Percentiles rank a stretch among this genome's conserved stretches.
Conservation (phyloP, 2,329 filamentous ascomycete genomes). For the Mycosphaerelloides madeirae region DNA sequence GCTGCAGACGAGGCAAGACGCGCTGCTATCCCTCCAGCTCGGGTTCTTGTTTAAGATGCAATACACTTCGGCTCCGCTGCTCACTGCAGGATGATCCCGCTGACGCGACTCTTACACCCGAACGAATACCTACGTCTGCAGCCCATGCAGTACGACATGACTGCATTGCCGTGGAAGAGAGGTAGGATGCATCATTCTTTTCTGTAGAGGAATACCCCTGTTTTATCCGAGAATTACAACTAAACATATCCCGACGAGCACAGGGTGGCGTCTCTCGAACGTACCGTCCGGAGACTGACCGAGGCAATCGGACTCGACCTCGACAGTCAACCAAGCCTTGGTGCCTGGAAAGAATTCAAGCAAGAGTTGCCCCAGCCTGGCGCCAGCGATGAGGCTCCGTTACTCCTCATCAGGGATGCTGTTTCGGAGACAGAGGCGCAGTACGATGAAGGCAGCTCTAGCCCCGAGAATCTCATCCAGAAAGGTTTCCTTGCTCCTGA, state of each 20-base stretch:
- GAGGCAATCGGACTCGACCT: constrained; percentile 1
- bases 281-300: constrained; percentile 1
- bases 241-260: background rate
- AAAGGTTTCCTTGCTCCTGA: constrained; percentile 1
- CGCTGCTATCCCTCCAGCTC: constrained; percentile 1
- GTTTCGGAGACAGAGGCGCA: background rate
- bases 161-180: background rate
- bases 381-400: constrained; percentile 1
- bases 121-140: background rate
- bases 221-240: background rate
- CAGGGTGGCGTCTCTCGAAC: constrained; percentile 2
- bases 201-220: too few species aligned
- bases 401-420: constrained; percentile 7
- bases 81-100: constrained; percentile 1
- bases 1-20: constrained; percentile 1
- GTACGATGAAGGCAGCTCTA: background rate
- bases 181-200: background rate
- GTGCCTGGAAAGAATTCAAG: background rate
- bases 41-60: constrained; percentile 1
- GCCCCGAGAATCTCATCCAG: constrained; percentile 2
- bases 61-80: background rate
- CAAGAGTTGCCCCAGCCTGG: background rate
- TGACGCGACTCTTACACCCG: background rate
- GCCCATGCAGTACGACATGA: background rate
- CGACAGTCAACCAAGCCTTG: background rate